Conservation (phyloP, 2,329 filamentous ascomycete species). For the Calonectria pteridis region DNA sequence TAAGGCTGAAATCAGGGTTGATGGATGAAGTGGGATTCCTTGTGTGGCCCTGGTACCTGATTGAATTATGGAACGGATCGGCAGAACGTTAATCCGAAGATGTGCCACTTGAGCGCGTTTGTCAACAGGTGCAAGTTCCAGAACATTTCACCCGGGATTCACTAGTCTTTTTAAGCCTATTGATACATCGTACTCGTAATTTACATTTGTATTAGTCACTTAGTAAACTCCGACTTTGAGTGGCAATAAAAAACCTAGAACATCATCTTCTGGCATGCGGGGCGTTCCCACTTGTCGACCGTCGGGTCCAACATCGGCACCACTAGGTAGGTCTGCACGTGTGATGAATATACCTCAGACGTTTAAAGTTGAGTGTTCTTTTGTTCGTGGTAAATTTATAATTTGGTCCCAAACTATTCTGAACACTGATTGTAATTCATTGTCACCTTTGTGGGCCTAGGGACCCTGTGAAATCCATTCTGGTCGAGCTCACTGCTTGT, state of each 20-base stretch:
- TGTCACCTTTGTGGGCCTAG: neutral
- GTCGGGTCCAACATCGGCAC: neutral
- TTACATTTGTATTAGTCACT: neutral
- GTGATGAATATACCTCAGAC: neutral
- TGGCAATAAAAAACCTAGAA: neutral
- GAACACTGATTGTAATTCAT: neutral
- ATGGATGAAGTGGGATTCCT: conserved; percentile 14
- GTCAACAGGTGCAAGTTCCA: neutral
- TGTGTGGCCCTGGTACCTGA: neutral
- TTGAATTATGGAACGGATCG: conserved; percentile 1
- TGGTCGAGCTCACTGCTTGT: neutral
- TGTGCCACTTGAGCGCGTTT: neutral
- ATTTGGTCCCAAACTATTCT: neutral
- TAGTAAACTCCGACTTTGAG: neutral
- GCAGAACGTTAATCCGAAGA: conserved; percentile 10
- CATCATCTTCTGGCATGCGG: neutral
- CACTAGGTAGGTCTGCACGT: neutral
- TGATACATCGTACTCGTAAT: neutral
- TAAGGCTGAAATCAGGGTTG: conserved; percentile 7
- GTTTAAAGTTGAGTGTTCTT: neutral
- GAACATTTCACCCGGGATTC: neutral
- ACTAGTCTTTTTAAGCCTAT: neutral
- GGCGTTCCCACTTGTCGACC: neutral
- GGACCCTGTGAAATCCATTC: neutral
- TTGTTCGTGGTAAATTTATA: neutral